A percentile compares a stretch with the other conserved stretches of the same genome.
Conservation (phyloP, 2,329 filamentous ascomycete genomes). For the Aspergillus sp. region DNA sequence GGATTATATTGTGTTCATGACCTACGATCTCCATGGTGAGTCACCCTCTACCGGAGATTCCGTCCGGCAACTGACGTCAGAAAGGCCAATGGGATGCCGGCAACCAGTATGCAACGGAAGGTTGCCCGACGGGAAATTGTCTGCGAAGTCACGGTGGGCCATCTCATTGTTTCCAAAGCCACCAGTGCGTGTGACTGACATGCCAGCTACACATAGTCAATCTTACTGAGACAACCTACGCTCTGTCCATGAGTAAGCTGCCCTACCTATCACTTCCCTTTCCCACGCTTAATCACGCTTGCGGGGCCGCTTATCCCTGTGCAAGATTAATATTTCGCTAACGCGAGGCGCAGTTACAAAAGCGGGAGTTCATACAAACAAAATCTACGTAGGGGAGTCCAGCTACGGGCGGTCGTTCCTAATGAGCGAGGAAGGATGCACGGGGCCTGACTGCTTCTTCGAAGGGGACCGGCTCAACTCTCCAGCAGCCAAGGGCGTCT, state of each 20-base stretch:
- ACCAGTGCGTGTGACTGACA: neutral
- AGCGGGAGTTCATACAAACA: conserved; percentile 40
- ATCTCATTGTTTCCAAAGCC: too few species aligned
- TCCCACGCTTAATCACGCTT: too few species aligned
- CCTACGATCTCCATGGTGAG: conserved; percentile 35
- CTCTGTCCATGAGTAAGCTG: conserved; percentile 35
- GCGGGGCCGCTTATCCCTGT: too few species aligned
- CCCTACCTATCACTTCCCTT: neutral
- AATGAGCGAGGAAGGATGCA: conserved; percentile 39
- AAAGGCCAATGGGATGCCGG: conserved; percentile 27
- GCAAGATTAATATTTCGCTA: too few species aligned
- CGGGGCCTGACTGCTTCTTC: conserved; percentile 37
- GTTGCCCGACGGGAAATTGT: conserved; percentile 38
- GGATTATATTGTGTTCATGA: conserved; percentile 46
- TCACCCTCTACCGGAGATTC: too few species aligned
- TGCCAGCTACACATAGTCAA: conserved; percentile 33
- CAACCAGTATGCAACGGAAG: conserved; percentile 23
- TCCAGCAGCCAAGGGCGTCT: conserved; percentile 35
- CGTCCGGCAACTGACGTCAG: too few species aligned
- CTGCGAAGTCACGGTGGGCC: conserved; percentile 37
- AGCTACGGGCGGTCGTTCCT: conserved; percentile 44
- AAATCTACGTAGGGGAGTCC: conserved; percentile 39
- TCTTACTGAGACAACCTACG: conserved; percentile 40
- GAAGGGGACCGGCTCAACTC: conserved; percentile 29
- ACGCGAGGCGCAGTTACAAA: conserved; percentile 33